Conservation (phyloP, 805 yeast genomes). For the Starmerella scarabaei region DNA sequence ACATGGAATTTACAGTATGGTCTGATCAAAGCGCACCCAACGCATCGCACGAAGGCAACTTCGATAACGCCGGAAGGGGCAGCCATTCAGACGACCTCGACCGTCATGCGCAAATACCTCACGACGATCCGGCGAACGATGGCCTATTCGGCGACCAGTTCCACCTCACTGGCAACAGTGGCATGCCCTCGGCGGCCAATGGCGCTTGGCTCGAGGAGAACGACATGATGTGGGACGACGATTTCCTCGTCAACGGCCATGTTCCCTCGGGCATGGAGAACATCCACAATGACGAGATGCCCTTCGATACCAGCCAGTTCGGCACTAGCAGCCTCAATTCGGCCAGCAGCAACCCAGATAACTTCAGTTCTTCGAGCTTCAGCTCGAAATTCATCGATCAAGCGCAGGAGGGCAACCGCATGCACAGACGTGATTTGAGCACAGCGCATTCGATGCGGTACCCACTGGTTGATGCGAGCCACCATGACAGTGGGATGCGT, state of each 20-base stretch:
- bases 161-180: too few relatives aligned
- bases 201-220: background rate
- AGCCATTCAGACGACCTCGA: background rate
- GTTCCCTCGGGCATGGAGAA: background rate
- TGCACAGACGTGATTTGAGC: constrained; percentile 16
- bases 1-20: constrained; percentile 14
- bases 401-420: background rate
- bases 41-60: background rate
- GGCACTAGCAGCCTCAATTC: too few relatives aligned
- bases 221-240: constrained; percentile 5
- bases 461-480: constrained; percentile 15
- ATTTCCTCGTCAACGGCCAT: background rate
- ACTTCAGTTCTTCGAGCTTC: too few relatives aligned
- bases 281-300: background rate
- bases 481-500: constrained; percentile 5
- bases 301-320: too few relatives aligned
- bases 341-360: background rate
- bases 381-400: background rate
- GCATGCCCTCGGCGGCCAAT: too few relatives aligned
- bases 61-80: background rate
- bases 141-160: too few relatives aligned
- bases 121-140: too few relatives aligned
- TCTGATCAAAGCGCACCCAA: background rate
- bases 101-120: too few relatives aligned
- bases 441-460: constrained; percentile 16